Evolutionary conservation across 108 stramenopile genomes (phyloP).

Genomic region (Skeletonema marinoi): DNA sequence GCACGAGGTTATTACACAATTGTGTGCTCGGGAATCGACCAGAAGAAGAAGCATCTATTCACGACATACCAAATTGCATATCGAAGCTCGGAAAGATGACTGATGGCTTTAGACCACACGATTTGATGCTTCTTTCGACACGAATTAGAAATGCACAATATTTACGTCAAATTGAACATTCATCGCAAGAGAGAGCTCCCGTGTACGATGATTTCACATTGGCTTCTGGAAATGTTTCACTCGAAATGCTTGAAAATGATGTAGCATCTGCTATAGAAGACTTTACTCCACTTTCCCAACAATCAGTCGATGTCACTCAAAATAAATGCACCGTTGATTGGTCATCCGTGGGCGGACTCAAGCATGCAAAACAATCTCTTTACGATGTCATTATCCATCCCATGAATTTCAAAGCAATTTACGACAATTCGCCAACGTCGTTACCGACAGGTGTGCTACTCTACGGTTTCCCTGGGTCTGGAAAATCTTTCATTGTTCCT

Average conservation of each 20-base stretch:
- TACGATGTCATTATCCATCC: conserved; percentile 65
- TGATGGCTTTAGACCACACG: conserved; percentile 64
- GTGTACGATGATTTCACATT: neutral
- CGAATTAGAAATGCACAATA: conserved; percentile 33
- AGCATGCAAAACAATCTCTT: conserved; percentile 66
- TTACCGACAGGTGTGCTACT: conserved; percentile 81
- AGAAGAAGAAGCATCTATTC: neutral
- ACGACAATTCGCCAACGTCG: conserved; percentile 61
- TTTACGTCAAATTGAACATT: conserved; percentile 24
- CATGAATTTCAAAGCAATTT: conserved; percentile 68
- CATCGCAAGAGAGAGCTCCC: conserved; percentile 1
- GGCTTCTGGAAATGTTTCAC: neutral
- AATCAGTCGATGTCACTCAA: conserved; percentile 31
- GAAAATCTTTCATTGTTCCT: conserved; percentile 84
- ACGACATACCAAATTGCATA: conserved; percentile 16
- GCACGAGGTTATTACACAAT: conserved; percentile 23
- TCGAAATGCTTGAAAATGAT: conserved; percentile 23
- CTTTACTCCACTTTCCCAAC: conserved; percentile 49
- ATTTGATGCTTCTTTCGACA: conserved; percentile 57
- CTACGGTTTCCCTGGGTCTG: conserved; percentile 80
- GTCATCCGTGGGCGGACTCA: conserved; percentile 78
- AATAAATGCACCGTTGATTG: conserved; percentile 39
- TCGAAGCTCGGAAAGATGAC: conserved; percentile 42
- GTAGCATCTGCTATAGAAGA: conserved; percentile 31
- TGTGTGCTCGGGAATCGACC: neutral